Percentiles rank a stretch among this genome's conserved stretches.
phyloP scores from a whole-genome alignment of 371 early-diverging fungal genomes.

The Mucor lusitanicus region DNA sequence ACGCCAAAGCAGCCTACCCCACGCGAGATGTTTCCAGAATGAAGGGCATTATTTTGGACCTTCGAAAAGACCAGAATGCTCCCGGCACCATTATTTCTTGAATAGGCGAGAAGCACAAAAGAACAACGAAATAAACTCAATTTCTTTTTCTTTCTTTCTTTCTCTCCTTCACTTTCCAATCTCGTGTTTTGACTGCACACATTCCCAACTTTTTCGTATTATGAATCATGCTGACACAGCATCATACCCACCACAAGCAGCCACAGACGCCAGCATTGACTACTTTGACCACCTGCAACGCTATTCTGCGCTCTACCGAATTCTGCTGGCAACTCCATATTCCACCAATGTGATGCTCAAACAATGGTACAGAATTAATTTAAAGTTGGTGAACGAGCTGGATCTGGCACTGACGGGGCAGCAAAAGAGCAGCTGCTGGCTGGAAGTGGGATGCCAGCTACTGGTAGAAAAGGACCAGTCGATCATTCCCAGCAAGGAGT shows the following conservation, averaged over 20 bases:
- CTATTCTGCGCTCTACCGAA: slow-evolving; percentile 31
- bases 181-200: too few species aligned
- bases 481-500: neutral
- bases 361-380: slow-evolving; percentile 38
- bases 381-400: slow-evolving; percentile 40
- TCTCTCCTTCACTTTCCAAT: neutral
- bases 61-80: slow-evolving; percentile 79
- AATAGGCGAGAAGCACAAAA: neutral
- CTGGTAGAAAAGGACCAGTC: slow-evolving; percentile 1
- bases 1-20: slow-evolving; percentile 34
- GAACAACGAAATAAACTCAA: slow-evolving; percentile 1
- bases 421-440: slow-evolving; percentile 9
- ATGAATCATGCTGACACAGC: neutral
- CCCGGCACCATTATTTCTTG: slow-evolving; percentile 62
- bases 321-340: slow-evolving; percentile 20
- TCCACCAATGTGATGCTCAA: slow-evolving; percentile 8
- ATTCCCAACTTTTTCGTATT: neutral
- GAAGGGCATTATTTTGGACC: slow-evolving; percentile 78
- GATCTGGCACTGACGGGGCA: slow-evolving; percentile 23
- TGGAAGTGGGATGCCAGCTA: slow-evolving; percentile 22
- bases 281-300: slow-evolving; percentile 18
- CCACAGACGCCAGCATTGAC: neutral
- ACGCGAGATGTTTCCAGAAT: slow-evolving; percentile 73
- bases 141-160: neutral
- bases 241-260: neutral